phyloP scores from a whole-genome alignment of 129 eudicot species.

The Flaveria linearis region DNA sequence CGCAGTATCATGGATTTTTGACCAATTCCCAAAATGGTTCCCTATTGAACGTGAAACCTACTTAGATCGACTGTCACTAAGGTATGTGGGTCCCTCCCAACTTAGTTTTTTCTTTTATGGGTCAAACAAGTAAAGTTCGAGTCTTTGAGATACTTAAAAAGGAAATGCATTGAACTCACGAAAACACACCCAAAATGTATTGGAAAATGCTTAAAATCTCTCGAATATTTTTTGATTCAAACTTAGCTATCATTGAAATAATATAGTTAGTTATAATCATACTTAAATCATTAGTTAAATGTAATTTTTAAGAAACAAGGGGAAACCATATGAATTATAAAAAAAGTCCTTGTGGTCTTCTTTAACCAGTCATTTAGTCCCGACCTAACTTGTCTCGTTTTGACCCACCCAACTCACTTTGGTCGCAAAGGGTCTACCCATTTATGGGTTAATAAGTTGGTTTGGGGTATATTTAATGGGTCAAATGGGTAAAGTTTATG shows the following conservation, averaged over 20 bases:
- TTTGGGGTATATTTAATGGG: not conserved
- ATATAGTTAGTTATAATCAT: not conserved
- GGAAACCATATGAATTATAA: not conserved
- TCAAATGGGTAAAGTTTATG: not conserved
- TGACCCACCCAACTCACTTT: not conserved
- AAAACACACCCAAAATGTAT: constrained; percentile 4
- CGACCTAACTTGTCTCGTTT: not conserved
- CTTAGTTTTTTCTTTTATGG: not conserved
- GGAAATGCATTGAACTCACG: not conserved
- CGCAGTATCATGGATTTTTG: constrained; percentile 95
- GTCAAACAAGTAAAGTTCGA: not conserved
- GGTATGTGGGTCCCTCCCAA: constrained; percentile 39
- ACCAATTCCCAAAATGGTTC: constrained; percentile 86
- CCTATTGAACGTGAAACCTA: constrained; percentile 92
- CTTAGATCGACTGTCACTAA: constrained; percentile 79
- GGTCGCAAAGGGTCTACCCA: not conserved
- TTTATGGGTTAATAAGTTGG: not conserved
- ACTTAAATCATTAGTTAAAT: not conserved
- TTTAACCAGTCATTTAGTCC: not conserved
- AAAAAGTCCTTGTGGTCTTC: not conserved
- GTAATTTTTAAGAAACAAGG: not conserved
- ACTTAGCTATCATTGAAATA: not conserved
- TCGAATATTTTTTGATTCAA: not conserved
- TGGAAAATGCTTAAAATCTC: not conserved
- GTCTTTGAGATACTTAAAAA: not conserved